Evolutionary conservation across 1,139 yeast genomes (phyloP), one percentile per base, ranked within the genome.

Genomic region (Candida labiduridarum): DNA sequence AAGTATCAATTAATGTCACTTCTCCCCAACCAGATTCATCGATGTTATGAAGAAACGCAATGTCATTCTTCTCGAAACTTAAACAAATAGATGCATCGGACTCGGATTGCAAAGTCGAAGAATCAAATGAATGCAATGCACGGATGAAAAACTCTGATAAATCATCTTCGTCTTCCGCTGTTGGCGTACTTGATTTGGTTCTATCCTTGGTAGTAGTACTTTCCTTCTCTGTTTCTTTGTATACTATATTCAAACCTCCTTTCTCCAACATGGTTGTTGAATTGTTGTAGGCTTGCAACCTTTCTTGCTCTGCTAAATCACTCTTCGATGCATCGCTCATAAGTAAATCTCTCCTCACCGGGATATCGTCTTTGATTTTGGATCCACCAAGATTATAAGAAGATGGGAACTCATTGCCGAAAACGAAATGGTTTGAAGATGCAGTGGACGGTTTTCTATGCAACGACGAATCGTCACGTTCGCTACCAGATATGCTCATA

Each of bases 21-120:
- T 94, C 98, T 52, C 97, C 97, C 99, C 99, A 94, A 1, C 98
- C 99, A 15, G 96, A 87, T 49, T 88, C 85, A 66, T 94, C 98
- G 30, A 91, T 83, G 9, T 92, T 83, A 65, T 92, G 97, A 7
- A 94, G 88, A 64, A 90, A 87, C 0, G 94, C 96, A 51, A 90
- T 72, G 60, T 91, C 97, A 54, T 85, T 83, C 59, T 83, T 86
- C 29, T 82, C 83, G 65, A 94, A 92, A 0, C 96, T 85, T 29
- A 94, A 75, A 66, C 98, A 94, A 40, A 90, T 87, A 0, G 91
- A 82, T 1, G 88, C 80, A 56, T 84, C 96, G 56, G 82, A 81
- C 51, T 79, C 80, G 18, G 85, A 74, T 59, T 85, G 85, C 47
- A 90, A 72, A 0, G 90, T 72, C 0, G 80, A 62, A 0, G 96